These are phyloP conservation scores for Pseudonitzschia pungens DNA, from an alignment of 108 stramenopile species.

Conservation along the genomic window DNA sequence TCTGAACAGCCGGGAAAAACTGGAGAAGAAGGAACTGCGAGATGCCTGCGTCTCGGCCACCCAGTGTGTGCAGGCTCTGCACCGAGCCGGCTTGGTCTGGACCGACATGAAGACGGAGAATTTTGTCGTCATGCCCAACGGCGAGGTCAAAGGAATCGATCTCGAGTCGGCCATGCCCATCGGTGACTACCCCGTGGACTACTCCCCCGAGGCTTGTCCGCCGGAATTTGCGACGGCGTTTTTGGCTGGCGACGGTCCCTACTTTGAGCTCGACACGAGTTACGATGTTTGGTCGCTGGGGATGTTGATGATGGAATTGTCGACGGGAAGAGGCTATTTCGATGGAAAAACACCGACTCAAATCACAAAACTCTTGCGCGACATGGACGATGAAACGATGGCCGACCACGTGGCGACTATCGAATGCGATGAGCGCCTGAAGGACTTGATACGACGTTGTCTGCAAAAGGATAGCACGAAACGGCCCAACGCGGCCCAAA, in stretches of 20 bases:
- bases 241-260: slow-evolving; percentile 65
- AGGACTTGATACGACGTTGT: slow-evolving; percentile 69
- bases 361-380: slow-evolving; percentile 68
- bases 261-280: slow-evolving; percentile 67
- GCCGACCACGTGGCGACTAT: slow-evolving; percentile 43
- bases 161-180: slow-evolving; percentile 82
- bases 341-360: slow-evolving; percentile 61
- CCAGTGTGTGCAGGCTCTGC: slow-evolving; percentile 73
- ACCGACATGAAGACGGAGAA: slow-evolving; percentile 90
- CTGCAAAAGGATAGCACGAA: slow-evolving; percentile 54
- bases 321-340: slow-evolving; percentile 74
- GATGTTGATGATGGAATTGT: slow-evolving; percentile 82
- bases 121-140: slow-evolving; percentile 71
- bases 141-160: slow-evolving; percentile 79
- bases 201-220: slow-evolving; percentile 88
- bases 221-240: slow-evolving; percentile 85
- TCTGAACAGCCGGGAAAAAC: slow-evolving; percentile 40
- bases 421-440: slow-evolving; percentile 47
- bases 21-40: slow-evolving; percentile 65
- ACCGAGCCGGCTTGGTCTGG: slow-evolving; percentile 78
- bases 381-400: slow-evolving; percentile 42
- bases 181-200: slow-evolving; percentile 77
- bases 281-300: slow-evolving; percentile 89
- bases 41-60: slow-evolving; percentile 72
- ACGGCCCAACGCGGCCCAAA: slow-evolving; percentile 61